Percentiles rank a stretch among this genome's conserved stretches.
Evolutionary conservation across 2,329 filamentous ascomycete genomes (phyloP).

Genomic region (Hypoxylon sp.): DNA sequence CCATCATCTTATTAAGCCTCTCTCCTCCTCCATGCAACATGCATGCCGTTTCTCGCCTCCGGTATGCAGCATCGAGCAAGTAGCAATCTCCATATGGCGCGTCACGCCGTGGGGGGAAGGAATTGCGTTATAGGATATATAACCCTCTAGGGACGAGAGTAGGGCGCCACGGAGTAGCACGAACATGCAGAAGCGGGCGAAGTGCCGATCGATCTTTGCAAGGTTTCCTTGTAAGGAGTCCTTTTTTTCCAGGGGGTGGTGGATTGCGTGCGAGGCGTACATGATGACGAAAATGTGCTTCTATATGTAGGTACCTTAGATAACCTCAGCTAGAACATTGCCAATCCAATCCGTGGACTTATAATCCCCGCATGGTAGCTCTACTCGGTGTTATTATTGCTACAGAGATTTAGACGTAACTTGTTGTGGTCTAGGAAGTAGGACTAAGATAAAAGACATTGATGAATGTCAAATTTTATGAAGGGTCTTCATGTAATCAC

Average conservation of each 20-base stretch:
- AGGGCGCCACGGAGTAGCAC: background rate
- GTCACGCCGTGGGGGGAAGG: slow-evolving; percentile 32
- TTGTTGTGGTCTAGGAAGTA: background rate
- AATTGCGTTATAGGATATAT: slow-evolving; percentile 33
- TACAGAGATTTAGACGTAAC: background rate
- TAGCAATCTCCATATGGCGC: slow-evolving; percentile 17
- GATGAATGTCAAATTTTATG: background rate
- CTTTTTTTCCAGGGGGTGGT: too few relatives aligned
- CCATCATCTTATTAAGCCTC: slow-evolving; percentile 13
- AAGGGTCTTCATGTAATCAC: slow-evolving; percentile 2
- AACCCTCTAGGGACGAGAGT: background rate
- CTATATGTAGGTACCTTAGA: background rate
- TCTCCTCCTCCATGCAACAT: background rate
- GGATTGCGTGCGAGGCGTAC: slow-evolving; percentile 26
- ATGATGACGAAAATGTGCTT: slow-evolving; percentile 17
- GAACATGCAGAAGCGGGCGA: background rate
- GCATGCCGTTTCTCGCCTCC: slow-evolving; percentile 17
- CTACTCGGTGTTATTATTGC: background rate
- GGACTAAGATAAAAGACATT: background rate
- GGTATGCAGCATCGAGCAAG: too few relatives aligned
- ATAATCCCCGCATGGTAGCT: background rate
- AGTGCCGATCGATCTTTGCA: too few relatives aligned
- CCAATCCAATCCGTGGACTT: slow-evolving; percentile 2
- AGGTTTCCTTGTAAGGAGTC: too few relatives aligned
- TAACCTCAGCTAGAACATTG: too few relatives aligned